Evolutionary conservation across 495 filamentous ascomycete genomes (phyloP), one percentile per base, ranked within the genome.

Genomic region (Copromyces sp.): DNA sequence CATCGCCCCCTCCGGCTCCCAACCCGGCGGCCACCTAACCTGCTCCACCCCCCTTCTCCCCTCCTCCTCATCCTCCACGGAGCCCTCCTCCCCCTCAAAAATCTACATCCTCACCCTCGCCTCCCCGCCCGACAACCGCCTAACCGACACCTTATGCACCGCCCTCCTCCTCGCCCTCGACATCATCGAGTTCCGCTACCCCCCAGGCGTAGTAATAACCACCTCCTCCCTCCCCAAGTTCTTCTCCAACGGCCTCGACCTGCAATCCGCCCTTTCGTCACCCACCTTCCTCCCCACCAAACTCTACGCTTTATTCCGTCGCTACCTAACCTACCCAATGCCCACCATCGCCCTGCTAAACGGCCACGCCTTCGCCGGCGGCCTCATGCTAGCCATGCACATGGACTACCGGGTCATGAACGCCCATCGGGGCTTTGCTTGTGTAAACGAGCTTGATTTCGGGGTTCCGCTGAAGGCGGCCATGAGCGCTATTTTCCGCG

Each of bases 401-500:
- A 91, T 94, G 83, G 92, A 95, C 80, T 95, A 94, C 80, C 88
- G 92, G 4, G 81, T 93, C 74, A 89, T 91, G 84, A 92, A 91
- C 75, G 88, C 90, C 0, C 41, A 82, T 6, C 85, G 86, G 45
- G 92, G 92, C 3, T 93, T 89, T 79, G 78, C 90, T 24, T 94
- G 92, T 79, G 78, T 94, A 68, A 94, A 94, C 77, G 93, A 94
- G 80, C 82, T 94, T 5, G 91, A 93, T 17, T 89, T 94, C 42
- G 91, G 92, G 29, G 88, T 90, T 0, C 89, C 91, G 16, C 84
- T 95, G 12, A 85, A 88, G 68, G 83, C 90, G 1, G 86, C 91
- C 12, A 93, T 95, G 92, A 86, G 85, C 74, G 80, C 82, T n/a
- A 87, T 94, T 44, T 94, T 94, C 80, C 83, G 91, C 9, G 80